Evolutionary conservation across 192 early-diverging fungal genomes (phyloP).

Genomic region (Martensiomyces pterosporus): DNA sequence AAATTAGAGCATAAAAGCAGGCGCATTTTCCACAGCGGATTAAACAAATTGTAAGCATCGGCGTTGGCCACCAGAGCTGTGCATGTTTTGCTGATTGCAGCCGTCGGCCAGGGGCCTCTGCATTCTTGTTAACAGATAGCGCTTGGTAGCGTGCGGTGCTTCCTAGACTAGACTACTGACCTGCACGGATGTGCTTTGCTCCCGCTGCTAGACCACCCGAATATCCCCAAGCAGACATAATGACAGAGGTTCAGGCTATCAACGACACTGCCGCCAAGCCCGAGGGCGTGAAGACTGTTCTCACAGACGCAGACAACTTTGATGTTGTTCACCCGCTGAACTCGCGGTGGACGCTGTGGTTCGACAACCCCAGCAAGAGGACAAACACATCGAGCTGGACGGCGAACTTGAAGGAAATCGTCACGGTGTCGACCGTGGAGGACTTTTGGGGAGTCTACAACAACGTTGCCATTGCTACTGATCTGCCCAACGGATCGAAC

Average conservation of each 20-base stretch:
- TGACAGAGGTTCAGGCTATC: constrained; percentile 28
- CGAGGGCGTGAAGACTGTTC: constrained; percentile 48
- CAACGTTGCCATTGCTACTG: constrained; percentile 73
- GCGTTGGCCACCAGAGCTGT: no score
- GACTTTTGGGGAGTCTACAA: constrained; percentile 97
- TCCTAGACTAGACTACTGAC: no score
- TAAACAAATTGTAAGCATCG: no score
- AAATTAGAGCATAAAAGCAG: no score
- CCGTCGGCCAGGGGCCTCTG: no score
- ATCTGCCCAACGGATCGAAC: constrained; percentile 75
- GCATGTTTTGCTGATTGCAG: no score
- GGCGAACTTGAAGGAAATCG: constrained; percentile 80
- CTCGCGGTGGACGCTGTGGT: constrained; percentile 92
- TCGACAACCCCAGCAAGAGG: constrained; percentile 80
- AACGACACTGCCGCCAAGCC: neutral
- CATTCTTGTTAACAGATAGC: no score
- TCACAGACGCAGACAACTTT: constrained; percentile 64
- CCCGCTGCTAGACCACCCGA: no score
- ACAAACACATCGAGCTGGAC: constrained; percentile 76
- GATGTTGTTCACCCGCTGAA: constrained; percentile 88
- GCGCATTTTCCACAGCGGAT: no score
- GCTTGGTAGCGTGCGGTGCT: no score
- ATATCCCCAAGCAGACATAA: no score
- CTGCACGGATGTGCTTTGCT: no score
- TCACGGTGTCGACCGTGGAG: constrained; percentile 89